Evolutionary conservation across 768 basidiomycete genomes (phyloP).

Genomic region (Mycena amicta): DNA sequence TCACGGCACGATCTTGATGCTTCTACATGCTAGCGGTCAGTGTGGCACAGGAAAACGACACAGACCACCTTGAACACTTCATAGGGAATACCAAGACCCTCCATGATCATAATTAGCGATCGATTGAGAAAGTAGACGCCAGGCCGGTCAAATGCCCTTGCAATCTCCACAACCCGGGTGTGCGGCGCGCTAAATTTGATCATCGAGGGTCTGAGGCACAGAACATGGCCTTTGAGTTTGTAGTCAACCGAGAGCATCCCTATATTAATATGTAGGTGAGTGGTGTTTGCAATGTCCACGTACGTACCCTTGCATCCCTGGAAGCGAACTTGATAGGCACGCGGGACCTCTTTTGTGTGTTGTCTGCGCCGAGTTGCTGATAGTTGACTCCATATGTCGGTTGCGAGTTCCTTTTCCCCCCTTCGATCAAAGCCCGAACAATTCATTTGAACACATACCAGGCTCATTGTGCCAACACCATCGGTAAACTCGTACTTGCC

Average conservation of each 20-base stretch:
- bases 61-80: conserved; percentile 50
- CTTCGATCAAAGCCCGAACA: too few species aligned
- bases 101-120: conserved; percentile 67
- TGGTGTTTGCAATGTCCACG: neutral
- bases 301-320: conserved; percentile 67
- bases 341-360: conserved; percentile 38
- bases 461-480: conserved; percentile 68
- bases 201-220: conserved; percentile 63
- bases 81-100: conserved; percentile 60
- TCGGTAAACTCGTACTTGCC: conserved; percentile 62
- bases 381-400: conserved; percentile 47
- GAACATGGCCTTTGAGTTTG: conserved; percentile 46
- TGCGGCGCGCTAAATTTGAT: conserved; percentile 62
- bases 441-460: too few species aligned
- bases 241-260: conserved; percentile 61
- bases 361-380: conserved; percentile 38
- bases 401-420: conserved; percentile 57
- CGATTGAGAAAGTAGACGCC: conserved; percentile 61
- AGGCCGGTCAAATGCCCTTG: conserved; percentile 63
- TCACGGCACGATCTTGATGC: conserved; percentile 56
- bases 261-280: conserved; percentile 23
- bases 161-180: conserved; percentile 59
- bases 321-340: conserved; percentile 63
- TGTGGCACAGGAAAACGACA: too few species aligned
- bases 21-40: too few species aligned